These are phyloP conservation scores for Rosa chinensis DNA, from an alignment of 306 rosid species.

Conservation along the genomic window DNA sequence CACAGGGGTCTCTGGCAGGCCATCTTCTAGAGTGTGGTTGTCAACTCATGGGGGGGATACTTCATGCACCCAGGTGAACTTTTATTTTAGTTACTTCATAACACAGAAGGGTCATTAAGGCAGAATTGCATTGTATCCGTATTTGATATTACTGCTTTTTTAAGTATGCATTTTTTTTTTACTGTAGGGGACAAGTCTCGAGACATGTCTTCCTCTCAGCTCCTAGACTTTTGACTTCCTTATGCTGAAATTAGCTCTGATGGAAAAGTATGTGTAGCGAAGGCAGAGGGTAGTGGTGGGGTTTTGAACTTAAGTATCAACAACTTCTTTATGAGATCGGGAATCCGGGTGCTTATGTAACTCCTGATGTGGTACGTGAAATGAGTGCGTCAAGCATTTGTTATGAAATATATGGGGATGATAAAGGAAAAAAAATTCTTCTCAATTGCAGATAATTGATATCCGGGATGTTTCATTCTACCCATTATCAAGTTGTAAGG, in stretches of 20 bases:
- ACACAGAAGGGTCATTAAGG: slow-evolving; percentile 8
- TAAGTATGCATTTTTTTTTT: slow-evolving; percentile 17
- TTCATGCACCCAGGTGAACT: slow-evolving; percentile 87
- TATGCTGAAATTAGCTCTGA: slow-evolving; percentile 77
- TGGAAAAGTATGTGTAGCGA: slow-evolving; percentile 71
- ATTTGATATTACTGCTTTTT: slow-evolving; percentile 12
- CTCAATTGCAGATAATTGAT: slow-evolving; percentile 64
- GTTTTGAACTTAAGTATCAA: slow-evolving; percentile 65
- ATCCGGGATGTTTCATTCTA: slow-evolving; percentile 65
- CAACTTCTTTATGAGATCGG: slow-evolving; percentile 93
- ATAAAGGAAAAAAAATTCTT: slow-evolving; percentile 13
- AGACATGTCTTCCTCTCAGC: slow-evolving; percentile 56
- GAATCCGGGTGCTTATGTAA: slow-evolving; percentile 81
- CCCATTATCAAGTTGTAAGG: slow-evolving; percentile 62
- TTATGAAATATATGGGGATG: slow-evolving; percentile 2
- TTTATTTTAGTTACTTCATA: slow-evolving; percentile 11
- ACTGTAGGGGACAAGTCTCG: slow-evolving; percentile 73
- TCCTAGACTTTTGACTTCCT: slow-evolving; percentile 82
- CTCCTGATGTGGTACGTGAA: slow-evolving; percentile 87
- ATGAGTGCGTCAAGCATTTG: slow-evolving; percentile 16
- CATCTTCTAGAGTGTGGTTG: slow-evolving; percentile 99
- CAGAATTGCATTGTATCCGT: neutral
- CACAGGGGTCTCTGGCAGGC: slow-evolving; percentile 91
- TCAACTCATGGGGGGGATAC: slow-evolving; percentile 98
- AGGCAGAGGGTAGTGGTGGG: slow-evolving; percentile 88